Percentiles rank a stretch among this genome's conserved stretches.
Evolutionary conservation across 805 yeast genomes (phyloP).

Genomic region (Candida koratica): DNA sequence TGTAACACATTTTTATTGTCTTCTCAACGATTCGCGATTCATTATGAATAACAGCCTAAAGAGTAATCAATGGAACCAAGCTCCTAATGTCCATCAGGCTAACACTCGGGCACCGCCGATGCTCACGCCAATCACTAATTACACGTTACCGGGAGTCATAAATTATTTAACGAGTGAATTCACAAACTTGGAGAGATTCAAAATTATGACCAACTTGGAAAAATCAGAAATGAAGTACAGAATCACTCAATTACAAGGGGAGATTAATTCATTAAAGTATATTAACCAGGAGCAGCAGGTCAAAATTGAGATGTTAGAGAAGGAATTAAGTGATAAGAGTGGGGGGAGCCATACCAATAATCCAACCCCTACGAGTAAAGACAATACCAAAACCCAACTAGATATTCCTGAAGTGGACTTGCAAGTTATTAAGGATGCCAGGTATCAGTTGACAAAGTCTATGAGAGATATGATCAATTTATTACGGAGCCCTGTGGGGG

Average conservation of each 20-base stretch:
- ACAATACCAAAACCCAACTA: background rate
- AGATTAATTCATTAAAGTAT: conserved; percentile 42
- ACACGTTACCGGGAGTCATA: conserved; percentile 57
- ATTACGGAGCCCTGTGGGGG: conserved; percentile 25
- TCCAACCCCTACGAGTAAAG: background rate
- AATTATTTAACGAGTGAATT: conserved; percentile 57
- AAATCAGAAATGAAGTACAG: conserved; percentile 49
- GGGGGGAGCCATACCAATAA: background rate
- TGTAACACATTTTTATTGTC: no score
- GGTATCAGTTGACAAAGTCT: conserved; percentile 31
- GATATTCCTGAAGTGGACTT: conserved; percentile 35
- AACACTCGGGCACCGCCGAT: conserved; percentile 9
- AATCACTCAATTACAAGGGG: conserved; percentile 51
- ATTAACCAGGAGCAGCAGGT: conserved; percentile 39
- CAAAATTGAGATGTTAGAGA: conserved; percentile 38
- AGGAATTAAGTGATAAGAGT: conserved; percentile 11
- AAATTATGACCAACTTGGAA: conserved; percentile 51
- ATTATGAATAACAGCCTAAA: conserved; percentile 5
- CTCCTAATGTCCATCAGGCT: conserved; percentile 5
- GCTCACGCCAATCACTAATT: conserved; percentile 37
- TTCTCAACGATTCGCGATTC: background rate
- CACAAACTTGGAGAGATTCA: conserved; percentile 39
- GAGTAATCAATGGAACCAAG: conserved; percentile 10
- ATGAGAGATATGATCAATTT: conserved; percentile 35
- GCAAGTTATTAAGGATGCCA: conserved; percentile 27